Percentiles rank a stretch among this genome's conserved stretches.
Evolutionary conservation across 2,329 filamentous ascomycete genomes (phyloP).

Genomic region (Paramyrothecium sp.): DNA sequence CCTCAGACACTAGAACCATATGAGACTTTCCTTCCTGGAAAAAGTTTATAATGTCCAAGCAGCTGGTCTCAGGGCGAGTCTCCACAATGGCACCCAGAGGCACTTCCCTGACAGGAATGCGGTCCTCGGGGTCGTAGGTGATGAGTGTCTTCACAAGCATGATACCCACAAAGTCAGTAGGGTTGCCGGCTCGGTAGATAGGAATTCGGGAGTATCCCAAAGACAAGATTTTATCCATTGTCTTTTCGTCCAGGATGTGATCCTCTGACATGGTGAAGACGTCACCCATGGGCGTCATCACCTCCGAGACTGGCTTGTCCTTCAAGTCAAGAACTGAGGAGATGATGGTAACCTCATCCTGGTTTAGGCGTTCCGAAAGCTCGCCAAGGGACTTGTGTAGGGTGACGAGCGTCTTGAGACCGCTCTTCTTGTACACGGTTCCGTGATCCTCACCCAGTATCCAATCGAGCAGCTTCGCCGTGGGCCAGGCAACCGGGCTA

Average conservation of each 20-base stretch:
- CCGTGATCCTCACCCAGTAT: conserved; percentile 93
- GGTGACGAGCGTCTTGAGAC: conserved; percentile 92
- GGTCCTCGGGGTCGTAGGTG: conserved; percentile 95
- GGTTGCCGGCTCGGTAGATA: conserved; percentile 82
- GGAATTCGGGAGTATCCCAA: conserved; percentile 96
- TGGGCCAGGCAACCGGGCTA: conserved; percentile 88
- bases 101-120: conserved; percentile 83
- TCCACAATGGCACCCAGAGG: conserved; percentile 91
- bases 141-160: conserved; percentile 97
- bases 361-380: conserved; percentile 84
- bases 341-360: conserved; percentile 98
- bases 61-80: conserved; percentile 92
- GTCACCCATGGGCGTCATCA: conserved; percentile 99
- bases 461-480: conserved; percentile 91
- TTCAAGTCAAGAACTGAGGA: conserved; percentile 95
- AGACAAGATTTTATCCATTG: conserved; percentile 90
- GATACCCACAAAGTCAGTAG: conserved; percentile 93
- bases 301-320: conserved; percentile 88
- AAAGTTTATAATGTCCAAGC: conserved; percentile 97
- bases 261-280: conserved; percentile 97
- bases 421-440: conserved; percentile 96
- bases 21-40: conserved; percentile 99
- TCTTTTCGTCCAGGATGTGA: conserved; percentile 86
- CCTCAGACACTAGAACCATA: conserved; percentile 93
- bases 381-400: conserved; percentile 89